These are phyloP conservation scores for Trametes punicea DNA, from an alignment of 768 basidiomycete species.

Conservation along the genomic window DNA sequence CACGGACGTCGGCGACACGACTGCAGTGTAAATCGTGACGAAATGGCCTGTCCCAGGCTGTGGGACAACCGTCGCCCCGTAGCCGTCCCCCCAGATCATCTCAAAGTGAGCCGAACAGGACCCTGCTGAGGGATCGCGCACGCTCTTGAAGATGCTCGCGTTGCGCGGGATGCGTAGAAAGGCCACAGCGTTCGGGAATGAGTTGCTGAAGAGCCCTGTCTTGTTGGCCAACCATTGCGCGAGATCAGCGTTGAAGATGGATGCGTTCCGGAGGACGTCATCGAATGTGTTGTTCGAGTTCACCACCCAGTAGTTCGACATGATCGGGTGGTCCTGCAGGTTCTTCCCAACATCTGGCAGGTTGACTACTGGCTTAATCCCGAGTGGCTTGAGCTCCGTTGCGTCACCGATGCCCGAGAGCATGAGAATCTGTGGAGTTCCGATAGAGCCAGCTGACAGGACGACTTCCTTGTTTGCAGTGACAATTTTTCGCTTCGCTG, in stretches of 20 bases:
- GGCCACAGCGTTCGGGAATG: background rate
- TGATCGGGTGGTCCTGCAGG: slow-evolving; percentile 27
- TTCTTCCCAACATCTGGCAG: slow-evolving; percentile 30
- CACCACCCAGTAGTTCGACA: slow-evolving; percentile 18
- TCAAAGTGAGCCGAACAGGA: slow-evolving; percentile 2
- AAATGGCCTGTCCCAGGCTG: slow-evolving; percentile 20
- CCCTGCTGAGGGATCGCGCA: slow-evolving; percentile 4
- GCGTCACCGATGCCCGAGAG: slow-evolving; percentile 31
- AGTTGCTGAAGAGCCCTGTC: slow-evolving; percentile 10
- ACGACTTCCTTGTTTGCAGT: slow-evolving; percentile 26
- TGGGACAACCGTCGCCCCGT: background rate
- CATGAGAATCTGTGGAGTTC: slow-evolving; percentile 26
- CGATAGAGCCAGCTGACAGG: slow-evolving; percentile 21
- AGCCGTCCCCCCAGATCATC: background rate
- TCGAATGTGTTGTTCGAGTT: slow-evolving; percentile 1
- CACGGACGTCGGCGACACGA: slow-evolving; percentile 22
- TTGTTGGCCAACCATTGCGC: slow-evolving; percentile 15
- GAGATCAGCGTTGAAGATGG: background rate
- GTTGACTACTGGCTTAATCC: slow-evolving; percentile 23
- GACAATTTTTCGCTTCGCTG: background rate
- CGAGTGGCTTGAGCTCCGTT: slow-evolving; percentile 17
- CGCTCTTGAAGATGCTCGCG: background rate
- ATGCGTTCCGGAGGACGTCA: background rate
- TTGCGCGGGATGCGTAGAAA: background rate
- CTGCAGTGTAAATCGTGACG: slow-evolving; percentile 12